Conservation (phyloP, 2,329 filamentous ascomycete genomes). For the Exophiala spinifera region DNA sequence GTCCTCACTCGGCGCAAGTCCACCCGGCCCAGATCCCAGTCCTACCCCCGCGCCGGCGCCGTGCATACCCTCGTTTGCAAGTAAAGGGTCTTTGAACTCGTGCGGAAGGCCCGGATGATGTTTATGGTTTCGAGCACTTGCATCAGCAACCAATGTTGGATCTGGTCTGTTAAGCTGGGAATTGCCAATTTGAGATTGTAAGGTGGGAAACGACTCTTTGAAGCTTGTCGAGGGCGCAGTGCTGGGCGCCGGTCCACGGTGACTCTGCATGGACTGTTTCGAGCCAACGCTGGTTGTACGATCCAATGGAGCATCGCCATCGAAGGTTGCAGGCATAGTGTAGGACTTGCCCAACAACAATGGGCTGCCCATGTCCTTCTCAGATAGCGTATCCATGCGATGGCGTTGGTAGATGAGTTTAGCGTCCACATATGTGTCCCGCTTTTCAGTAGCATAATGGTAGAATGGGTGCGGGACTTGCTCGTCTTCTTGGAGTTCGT, state of each 20-base stretch:
- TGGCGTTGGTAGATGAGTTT: constrained; percentile 95
- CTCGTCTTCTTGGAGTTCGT: constrained; percentile 23
- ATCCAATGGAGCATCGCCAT: constrained; percentile 22
- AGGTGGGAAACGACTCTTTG: constrained; percentile 22
- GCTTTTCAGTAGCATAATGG: constrained; percentile 88
- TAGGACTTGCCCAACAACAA: constrained; percentile 35
- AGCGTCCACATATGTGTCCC: constrained; percentile 89
- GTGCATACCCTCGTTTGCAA: constrained; percentile 55
- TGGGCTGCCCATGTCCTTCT: constrained; percentile 34
- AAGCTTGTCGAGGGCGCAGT: constrained; percentile 12
- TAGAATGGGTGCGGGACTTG: constrained; percentile 63
- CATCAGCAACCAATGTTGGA: constrained; percentile 45
- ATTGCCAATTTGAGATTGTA: constrained; percentile 22
- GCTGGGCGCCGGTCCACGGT: constrained; percentile 15
- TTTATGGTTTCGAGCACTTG: constrained; percentile 48
- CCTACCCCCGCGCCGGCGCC: constrained; percentile 59
- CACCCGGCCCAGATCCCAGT: constrained; percentile 59
- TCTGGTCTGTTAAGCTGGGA: constrained; percentile 11
- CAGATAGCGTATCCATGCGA: constrained; percentile 55
- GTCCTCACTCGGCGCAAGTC: constrained; percentile 68
- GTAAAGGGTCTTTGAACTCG: constrained; percentile 53
- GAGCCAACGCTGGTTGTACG: constrained; percentile 30
- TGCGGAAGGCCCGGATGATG: constrained; percentile 53
- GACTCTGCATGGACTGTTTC: constrained; percentile 25
- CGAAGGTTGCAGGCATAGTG: constrained; percentile 25